Evolutionary conservation across 2,329 filamentous ascomycete species (phyloP).

Genomic region (Aplosporella prunicola): DNA sequence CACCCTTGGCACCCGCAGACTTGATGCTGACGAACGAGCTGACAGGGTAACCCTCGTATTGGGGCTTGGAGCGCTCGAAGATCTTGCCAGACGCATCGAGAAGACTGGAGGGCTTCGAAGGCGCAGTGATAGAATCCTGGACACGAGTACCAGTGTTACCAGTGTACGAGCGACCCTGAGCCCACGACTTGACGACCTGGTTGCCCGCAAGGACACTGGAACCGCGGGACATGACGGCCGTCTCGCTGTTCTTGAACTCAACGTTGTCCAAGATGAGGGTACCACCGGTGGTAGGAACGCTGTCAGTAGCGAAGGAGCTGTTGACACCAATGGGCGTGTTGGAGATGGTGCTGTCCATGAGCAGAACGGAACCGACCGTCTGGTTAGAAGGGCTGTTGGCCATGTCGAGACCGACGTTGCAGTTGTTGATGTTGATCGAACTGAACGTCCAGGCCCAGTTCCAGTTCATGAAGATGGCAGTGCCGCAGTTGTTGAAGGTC

Average conservation of each 20-base stretch:
- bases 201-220: conserved; percentile 60
- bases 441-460: conserved; percentile 44
- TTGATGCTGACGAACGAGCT: conserved; percentile 75
- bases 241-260: conserved; percentile 62
- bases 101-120: conserved; percentile 58
- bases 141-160: conserved; percentile 39
- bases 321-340: conserved; percentile 69
- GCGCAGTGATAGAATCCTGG: conserved; percentile 45
- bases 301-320: conserved; percentile 64
- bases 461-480: conserved; percentile 46
- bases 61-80: conserved; percentile 79
- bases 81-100: conserved; percentile 57
- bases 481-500: conserved; percentile 40
- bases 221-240: conserved; percentile 55
- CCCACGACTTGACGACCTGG: conserved; percentile 59
- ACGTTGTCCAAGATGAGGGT: conserved; percentile 84
- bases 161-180: conserved; percentile 68
- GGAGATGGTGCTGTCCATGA: conserved; percentile 71
- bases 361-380: conserved; percentile 74
- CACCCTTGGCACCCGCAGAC: conserved; percentile 71
- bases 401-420: conserved; percentile 41
- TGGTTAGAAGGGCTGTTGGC: conserved; percentile 53
- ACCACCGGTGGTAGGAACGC: conserved; percentile 61
- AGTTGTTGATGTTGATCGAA: conserved; percentile 38
- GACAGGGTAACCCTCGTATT: conserved; percentile 63